phyloP scores from a whole-genome alignment of 2,329 filamentous ascomycete genomes.

The Tolypocladium amazonense region DNA sequence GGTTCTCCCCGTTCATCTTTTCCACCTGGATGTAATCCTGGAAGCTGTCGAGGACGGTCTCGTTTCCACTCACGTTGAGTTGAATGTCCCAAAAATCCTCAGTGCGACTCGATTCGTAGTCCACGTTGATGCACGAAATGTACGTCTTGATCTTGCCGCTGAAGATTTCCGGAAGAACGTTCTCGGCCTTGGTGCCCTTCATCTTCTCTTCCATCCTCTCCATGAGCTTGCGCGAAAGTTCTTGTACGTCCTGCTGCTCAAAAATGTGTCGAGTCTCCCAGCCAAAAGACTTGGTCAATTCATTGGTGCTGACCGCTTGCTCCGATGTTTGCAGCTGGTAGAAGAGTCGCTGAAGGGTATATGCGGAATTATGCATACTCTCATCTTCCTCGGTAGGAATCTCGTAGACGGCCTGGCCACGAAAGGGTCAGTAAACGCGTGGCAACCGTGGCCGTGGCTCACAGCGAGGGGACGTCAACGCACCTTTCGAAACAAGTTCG shows the following conservation, averaged over 20 bases:
- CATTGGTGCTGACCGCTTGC: constrained; percentile 75
- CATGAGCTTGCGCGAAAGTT: constrained; percentile 93
- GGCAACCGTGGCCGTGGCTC: neutral
- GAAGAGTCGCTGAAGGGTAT: constrained; percentile 86
- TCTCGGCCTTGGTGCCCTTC: constrained; percentile 91
- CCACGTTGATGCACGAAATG: constrained; percentile 95
- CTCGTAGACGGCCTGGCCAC: constrained; percentile 74
- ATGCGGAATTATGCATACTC: constrained; percentile 77
- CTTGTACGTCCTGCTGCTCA: constrained; percentile 97
- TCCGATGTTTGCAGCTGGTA: constrained; percentile 87
- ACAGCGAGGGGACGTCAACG: neutral
- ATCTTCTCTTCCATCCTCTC: constrained; percentile 94
- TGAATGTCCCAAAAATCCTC: constrained; percentile 99
- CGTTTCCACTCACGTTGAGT: constrained; percentile 90
- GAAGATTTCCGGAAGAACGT: constrained; percentile 81
- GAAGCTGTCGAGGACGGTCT: constrained; percentile 88
- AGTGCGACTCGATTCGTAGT: constrained; percentile 89
- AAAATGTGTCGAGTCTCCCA: constrained; percentile 98
- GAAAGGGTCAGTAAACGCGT: neutral
- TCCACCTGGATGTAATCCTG: constrained; percentile 94
- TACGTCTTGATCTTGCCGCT: constrained; percentile 98
- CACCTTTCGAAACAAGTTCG: constrained; percentile 88
- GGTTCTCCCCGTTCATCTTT: constrained; percentile 95
- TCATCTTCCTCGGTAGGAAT: constrained; percentile 86
- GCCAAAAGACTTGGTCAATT: constrained; percentile 92